A percentile compares a stretch with the other conserved stretches of the same genome.
Evolutionary conservation across 352 stramenopile species (phyloP).

Genomic region (Phytophthora pini): DNA sequence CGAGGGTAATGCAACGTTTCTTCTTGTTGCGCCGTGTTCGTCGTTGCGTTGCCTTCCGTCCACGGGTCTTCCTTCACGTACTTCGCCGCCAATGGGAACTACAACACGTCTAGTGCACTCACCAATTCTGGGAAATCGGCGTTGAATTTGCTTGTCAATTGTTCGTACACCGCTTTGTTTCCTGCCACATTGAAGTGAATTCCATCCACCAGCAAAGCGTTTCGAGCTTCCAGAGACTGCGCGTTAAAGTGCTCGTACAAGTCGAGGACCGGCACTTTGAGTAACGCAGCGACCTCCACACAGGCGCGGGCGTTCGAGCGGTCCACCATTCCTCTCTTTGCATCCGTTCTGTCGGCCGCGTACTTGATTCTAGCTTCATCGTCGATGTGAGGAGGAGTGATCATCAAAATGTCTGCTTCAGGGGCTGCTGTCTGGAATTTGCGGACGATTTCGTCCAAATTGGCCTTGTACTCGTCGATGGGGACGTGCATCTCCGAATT

Average conservation of each 20-base stretch:
- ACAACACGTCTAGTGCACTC: slow-evolving; percentile 13
- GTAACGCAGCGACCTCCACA: slow-evolving; percentile 28
- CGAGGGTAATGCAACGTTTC: not conserved
- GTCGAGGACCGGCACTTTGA: slow-evolving; percentile 38
- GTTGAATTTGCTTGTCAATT: slow-evolving; percentile 17
- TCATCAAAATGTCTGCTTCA: slow-evolving; percentile 40
- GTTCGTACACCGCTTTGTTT: slow-evolving; percentile 40
- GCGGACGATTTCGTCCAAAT: slow-evolving; percentile 39
- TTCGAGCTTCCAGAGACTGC: slow-evolving; percentile 27
- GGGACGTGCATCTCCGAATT: slow-evolving; percentile 42
- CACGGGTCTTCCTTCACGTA: slow-evolving; percentile 36
- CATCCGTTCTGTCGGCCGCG: slow-evolving; percentile 13
- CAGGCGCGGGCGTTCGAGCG: slow-evolving; percentile 38
- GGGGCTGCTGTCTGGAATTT: slow-evolving; percentile 13
- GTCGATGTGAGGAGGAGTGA: slow-evolving; percentile 49
- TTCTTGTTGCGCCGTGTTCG: not conserved
- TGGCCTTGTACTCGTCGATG: slow-evolving; percentile 45
- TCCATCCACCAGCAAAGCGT: slow-evolving; percentile 45
- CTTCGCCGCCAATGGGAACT: slow-evolving; percentile 40
- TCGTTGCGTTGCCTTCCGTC: not conserved
- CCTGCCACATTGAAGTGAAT: slow-evolving; percentile 52
- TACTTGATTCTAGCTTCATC: slow-evolving; percentile 23
- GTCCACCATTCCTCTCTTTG: slow-evolving; percentile 14
- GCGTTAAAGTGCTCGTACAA: slow-evolving; percentile 52
- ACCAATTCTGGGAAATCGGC: slow-evolving; percentile 14